phyloP scores from a whole-genome alignment of 1,139 yeast genomes.

The Zygoascus sp. region DNA sequence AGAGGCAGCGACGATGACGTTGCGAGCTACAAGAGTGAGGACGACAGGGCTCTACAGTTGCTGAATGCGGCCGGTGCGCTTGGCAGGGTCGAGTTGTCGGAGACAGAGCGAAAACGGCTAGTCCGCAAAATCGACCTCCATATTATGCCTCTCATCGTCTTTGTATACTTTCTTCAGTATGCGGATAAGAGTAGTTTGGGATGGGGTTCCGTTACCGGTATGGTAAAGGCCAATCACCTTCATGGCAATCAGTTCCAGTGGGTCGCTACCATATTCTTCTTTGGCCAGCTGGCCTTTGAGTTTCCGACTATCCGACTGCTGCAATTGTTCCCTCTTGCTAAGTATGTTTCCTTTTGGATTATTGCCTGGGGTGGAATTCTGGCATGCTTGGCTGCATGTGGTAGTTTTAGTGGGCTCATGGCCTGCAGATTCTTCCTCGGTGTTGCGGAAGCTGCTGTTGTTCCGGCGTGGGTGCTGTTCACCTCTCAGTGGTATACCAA shows the following conservation, averaged over 20 bases:
- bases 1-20: neutral
- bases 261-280: conserved; percentile 57
- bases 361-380: conserved; percentile 50
- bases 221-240: conserved; percentile 38
- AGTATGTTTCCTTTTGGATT: conserved; percentile 44
- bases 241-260: conserved; percentile 45
- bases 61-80: conserved; percentile 13
- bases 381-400: conserved; percentile 46
- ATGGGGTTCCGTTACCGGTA: conserved; percentile 59
- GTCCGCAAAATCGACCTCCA: conserved; percentile 51
- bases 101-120: conserved; percentile 35
- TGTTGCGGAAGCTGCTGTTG: conserved; percentile 51
- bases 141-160: conserved; percentile 42
- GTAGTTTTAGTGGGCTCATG: conserved; percentile 46
- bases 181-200: conserved; percentile 63
- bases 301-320: conserved; percentile 51
- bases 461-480: conserved; percentile 49
- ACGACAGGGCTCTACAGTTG: conserved; percentile 12
- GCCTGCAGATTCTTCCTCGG: conserved; percentile 51
- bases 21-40: conserved; percentile 1
- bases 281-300: conserved; percentile 50
- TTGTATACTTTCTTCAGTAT: conserved; percentile 50
- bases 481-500: conserved; percentile 53
- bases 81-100: conserved; percentile 16
- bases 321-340: conserved; percentile 52